phyloP scores from a whole-genome alignment of 306 rosid genomes.

The Rubus idaeus region DNA sequence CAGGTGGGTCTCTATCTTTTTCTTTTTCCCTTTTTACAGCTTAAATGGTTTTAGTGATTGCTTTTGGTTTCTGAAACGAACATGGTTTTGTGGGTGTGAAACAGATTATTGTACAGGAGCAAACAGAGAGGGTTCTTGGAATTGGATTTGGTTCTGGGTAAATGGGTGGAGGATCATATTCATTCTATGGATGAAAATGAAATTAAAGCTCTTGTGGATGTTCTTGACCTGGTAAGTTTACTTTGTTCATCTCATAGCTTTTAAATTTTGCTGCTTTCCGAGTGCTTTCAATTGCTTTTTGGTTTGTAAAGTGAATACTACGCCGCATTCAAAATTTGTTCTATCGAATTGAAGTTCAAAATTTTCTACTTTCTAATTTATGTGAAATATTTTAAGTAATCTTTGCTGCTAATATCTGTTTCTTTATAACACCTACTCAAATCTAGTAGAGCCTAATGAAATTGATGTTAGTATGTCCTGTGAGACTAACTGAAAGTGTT shows the following conservation, averaged over 20 bases:
- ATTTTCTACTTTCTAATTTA: not conserved
- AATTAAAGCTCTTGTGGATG: constrained; percentile 56
- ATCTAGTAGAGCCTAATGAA: not conserved
- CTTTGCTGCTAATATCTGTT: not conserved
- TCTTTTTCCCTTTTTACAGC: not conserved
- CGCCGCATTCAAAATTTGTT: not conserved
- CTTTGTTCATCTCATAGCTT: not conserved
- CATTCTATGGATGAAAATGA: constrained; percentile 68
- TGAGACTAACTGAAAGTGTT: not conserved
- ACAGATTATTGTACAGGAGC: constrained; percentile 79
- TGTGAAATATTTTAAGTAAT: not conserved
- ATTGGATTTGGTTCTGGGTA: constrained; percentile 85
- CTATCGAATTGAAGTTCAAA: not conserved
- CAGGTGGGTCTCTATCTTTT: constrained; percentile 54
- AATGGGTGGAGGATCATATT: constrained; percentile 84
- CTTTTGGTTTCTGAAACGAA: not conserved
- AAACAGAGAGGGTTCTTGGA: constrained; percentile 87
- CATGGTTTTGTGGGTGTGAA: not conserved
- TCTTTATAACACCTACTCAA: not conserved
- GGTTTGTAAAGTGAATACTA: not conserved
- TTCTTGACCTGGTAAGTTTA: constrained; percentile 65
- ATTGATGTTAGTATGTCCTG: not conserved
- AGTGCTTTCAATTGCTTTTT: not conserved
- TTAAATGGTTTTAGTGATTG: constrained; percentile 1
- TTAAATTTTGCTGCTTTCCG: not conserved